phyloP scores from a whole-genome alignment of 768 basidiomycete species.

The Cystoderma amianthinum region DNA sequence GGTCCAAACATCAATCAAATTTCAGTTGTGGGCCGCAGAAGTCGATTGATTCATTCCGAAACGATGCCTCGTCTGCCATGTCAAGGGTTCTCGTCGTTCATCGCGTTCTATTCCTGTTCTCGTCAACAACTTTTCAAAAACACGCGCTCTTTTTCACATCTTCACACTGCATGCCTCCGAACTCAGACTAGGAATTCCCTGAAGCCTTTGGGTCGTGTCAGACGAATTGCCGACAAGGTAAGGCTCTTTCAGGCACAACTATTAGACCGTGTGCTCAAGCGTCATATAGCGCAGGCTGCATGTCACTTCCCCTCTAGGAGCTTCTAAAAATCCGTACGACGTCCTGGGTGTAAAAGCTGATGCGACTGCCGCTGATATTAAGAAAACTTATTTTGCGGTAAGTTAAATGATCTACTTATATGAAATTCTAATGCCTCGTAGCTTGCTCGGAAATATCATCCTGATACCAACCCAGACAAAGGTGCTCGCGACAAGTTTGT shows the following conservation, averaged over 20 bases:
- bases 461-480: conserved; percentile 94
- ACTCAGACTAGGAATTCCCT: conserved; percentile 10
- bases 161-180: conserved; percentile 28
- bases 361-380: conserved; percentile 83
- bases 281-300: conserved; percentile 65
- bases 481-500: conserved; percentile 87
- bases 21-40: conserved; percentile 9
- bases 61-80: conserved; percentile 48
- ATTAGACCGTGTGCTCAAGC: conserved; percentile 12
- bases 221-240: conserved; percentile 34
- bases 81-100: conserved; percentile 45
- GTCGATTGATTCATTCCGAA: not conserved
- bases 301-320: conserved; percentile 46
- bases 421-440: conserved; percentile 22
- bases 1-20: conserved; percentile 26
- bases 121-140: conserved; percentile 21
- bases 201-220: conserved; percentile 12
- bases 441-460: conserved; percentile 98
- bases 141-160: conserved; percentile 30
- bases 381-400: conserved; percentile 96
- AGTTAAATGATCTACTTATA: conserved; percentile 19
- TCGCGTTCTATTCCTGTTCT: conserved; percentile 52
- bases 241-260: conserved; percentile 3
- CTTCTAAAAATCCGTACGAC: conserved; percentile 81
- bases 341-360: conserved; percentile 86